These are phyloP conservation scores for Eutrema japonicum DNA, from an alignment of 345 rosid genomes.

Conservation along the genomic window DNA sequence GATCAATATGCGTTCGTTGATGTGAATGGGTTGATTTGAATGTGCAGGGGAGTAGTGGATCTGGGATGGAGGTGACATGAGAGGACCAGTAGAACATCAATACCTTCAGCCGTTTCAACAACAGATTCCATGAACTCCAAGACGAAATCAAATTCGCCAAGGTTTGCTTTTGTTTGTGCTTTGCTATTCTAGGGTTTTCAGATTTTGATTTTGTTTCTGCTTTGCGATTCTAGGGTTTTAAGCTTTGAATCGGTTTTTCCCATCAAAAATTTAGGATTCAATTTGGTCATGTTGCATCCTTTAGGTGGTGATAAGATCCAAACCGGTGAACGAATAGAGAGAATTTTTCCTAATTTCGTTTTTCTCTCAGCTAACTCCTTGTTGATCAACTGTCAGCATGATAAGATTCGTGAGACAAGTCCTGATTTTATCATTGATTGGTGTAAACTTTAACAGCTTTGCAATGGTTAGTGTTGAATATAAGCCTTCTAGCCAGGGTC, in stretches of 20 bases:
- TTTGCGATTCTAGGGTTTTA: too few relatives aligned
- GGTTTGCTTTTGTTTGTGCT: too few relatives aligned
- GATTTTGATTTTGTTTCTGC: too few relatives aligned
- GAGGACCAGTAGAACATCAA: slow-evolving; percentile 96
- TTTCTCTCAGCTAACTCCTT: not conserved
- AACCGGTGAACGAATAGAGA: not conserved
- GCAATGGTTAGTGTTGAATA: not conserved
- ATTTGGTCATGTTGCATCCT: too few relatives aligned
- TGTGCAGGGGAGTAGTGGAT: slow-evolving; percentile 72
- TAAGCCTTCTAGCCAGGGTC: not conserved
- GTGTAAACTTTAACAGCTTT: not conserved
- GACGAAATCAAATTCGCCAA: slow-evolving; percentile 84
- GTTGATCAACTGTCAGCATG: too few relatives aligned
- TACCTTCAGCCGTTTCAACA: slow-evolving; percentile 81
- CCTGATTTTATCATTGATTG: too few relatives aligned
- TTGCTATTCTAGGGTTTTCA: slow-evolving; percentile 30
- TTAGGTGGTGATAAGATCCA: not conserved
- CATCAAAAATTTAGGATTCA: too few relatives aligned
- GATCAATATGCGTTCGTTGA: not conserved
- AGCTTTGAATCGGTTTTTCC: too few relatives aligned
- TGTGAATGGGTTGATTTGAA: slow-evolving; percentile 21
- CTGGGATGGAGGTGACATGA: slow-evolving; percentile 92
- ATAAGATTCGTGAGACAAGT: too few relatives aligned
- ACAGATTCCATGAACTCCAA: slow-evolving; percentile 77
- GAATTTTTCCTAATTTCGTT: not conserved